phyloP scores from a whole-genome alignment of 345 rosid genomes.

The Pistacia atlantica region DNA sequence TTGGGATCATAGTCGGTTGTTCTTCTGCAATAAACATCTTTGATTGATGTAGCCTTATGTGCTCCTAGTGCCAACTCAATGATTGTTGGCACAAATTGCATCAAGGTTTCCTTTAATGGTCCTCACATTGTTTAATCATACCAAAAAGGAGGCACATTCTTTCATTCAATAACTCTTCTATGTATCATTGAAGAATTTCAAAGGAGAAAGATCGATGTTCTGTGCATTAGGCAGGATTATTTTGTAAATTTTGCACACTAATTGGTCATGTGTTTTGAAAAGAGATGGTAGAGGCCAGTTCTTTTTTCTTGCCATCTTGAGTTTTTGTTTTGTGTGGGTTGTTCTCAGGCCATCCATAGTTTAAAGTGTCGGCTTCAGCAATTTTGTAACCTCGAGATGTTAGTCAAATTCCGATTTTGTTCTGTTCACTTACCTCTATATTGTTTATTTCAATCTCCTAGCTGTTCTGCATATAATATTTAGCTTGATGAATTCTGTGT shows the following conservation, averaged over 20 bases:
- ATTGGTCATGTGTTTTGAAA: no score
- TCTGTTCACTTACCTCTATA: not conserved
- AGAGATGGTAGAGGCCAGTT: not conserved
- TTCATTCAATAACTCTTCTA: not conserved
- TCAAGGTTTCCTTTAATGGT: not conserved
- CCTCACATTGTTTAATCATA: not conserved
- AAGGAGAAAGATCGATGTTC: not conserved
- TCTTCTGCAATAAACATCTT: no score
- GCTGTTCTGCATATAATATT: not conserved
- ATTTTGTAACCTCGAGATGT: not conserved
- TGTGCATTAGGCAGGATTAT: not conserved
- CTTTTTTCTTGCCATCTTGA: not conserved
- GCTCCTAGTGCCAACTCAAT: not conserved
- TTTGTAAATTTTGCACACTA: not conserved
- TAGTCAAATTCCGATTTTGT: not conserved
- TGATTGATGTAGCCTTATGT: no score
- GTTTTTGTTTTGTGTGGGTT: not conserved
- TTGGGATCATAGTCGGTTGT: no score
- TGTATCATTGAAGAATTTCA: not conserved
- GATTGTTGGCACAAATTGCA: not conserved
- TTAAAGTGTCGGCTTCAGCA: not conserved
- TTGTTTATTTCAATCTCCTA: not conserved
- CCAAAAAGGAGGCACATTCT: not conserved
- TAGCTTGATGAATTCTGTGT: slow-evolving; percentile 18
- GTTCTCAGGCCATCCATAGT: not conserved